Evolutionary conservation across 2,329 filamentous ascomycete genomes (phyloP).

Genomic region (Cytospora schulzeri): DNA sequence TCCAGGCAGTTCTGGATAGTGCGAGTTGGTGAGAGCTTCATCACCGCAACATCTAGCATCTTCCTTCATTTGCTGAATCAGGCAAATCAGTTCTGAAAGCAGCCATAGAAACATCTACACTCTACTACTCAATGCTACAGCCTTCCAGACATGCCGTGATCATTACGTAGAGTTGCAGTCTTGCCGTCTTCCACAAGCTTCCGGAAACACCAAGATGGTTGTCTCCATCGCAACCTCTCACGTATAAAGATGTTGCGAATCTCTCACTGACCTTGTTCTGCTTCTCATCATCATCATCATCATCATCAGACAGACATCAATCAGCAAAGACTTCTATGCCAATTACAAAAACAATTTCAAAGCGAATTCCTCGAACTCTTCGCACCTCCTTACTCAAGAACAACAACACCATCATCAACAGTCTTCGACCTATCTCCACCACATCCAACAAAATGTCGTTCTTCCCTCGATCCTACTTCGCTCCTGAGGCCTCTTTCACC

Average conservation of each 20-base stretch:
- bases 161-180: slow-evolving; percentile 25
- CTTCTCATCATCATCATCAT: background rate
- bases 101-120: slow-evolving; percentile 21
- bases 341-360: slow-evolving; percentile 25
- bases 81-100: slow-evolving; percentile 26
- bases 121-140: slow-evolving; percentile 5
- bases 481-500: slow-evolving; percentile 52
- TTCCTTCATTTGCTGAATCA: slow-evolving; percentile 4
- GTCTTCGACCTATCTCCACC: slow-evolving; percentile 35
- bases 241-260: slow-evolving; percentile 23
- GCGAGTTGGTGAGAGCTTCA: slow-evolving; percentile 23
- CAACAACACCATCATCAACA: slow-evolving; percentile 22
- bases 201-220: slow-evolving; percentile 14
- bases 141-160: slow-evolving; percentile 17
- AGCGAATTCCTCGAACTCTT: slow-evolving; percentile 22
- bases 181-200: slow-evolving; percentile 22
- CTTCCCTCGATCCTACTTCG: slow-evolving; percentile 57
- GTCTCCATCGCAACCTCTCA: background rate
- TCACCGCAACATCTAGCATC: slow-evolving; percentile 19
- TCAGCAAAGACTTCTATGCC: slow-evolving; percentile 20
- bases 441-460: slow-evolving; percentile 56
- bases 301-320: slow-evolving; percentile 16
- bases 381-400: slow-evolving; percentile 18
- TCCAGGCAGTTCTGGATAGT: slow-evolving; percentile 34
- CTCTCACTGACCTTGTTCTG: background rate